These are phyloP conservation scores for Cercospora nicotianae DNA, from an alignment of 2,329 filamentous ascomycete genomes.

Conservation along the genomic window DNA sequence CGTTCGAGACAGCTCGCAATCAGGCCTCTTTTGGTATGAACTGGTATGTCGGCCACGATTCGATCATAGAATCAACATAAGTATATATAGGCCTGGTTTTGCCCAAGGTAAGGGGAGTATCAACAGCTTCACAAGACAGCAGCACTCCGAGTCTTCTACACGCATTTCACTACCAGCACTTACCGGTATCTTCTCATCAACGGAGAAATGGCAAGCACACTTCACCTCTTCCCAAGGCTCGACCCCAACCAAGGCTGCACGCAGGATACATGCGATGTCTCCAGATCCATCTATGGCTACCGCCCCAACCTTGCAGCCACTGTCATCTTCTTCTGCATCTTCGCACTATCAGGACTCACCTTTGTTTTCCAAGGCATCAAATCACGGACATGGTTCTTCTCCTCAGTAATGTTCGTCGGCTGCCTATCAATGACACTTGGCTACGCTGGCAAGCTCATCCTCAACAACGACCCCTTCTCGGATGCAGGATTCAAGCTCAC, in stretches of 20 bases:
- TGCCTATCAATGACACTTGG: constrained; percentile 46
- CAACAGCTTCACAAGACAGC: neutral
- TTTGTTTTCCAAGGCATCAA: constrained; percentile 38
- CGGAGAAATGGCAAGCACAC: constrained; percentile 13
- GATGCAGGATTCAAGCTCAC: constrained; percentile 47
- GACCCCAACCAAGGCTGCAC: constrained; percentile 35
- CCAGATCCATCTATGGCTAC: constrained; percentile 38
- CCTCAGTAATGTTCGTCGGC: constrained; percentile 44
- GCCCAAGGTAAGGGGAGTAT: neutral
- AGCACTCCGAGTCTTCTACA: neutral
- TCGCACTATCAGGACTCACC: constrained; percentile 37
- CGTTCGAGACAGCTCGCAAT: neutral
- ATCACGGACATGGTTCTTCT: constrained; percentile 45
- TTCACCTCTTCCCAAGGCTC: constrained; percentile 24
- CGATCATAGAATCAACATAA: no score
- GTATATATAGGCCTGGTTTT: neutral
- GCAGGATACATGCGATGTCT: constrained; percentile 29
- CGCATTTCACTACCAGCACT: neutral
- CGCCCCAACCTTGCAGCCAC: constrained; percentile 42
- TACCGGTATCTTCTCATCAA: neutral
- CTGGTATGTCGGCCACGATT: neutral
- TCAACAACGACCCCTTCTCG: constrained; percentile 46
- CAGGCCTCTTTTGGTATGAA: neutral
- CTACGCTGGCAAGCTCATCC: constrained; percentile 46
- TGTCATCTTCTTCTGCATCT: constrained; percentile 42